A percentile compares a stretch with the other conserved stretches of the same genome.
Conservation (phyloP, 805 yeast species). For the Cyberlindnera veronae region DNA sequence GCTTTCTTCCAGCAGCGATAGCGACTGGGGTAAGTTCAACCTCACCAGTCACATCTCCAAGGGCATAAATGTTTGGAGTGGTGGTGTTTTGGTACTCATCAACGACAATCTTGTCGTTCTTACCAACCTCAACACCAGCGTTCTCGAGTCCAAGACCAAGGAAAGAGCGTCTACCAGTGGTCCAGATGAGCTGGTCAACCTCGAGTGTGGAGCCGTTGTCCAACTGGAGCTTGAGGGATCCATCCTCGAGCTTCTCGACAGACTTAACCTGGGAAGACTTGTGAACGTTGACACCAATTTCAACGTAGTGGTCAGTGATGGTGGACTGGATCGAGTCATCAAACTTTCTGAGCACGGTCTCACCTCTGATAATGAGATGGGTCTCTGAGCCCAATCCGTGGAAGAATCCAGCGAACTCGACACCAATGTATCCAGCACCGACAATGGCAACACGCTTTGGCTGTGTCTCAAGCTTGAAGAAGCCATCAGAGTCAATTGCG, state of each 20-base stretch:
- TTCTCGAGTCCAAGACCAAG: slow-evolving; percentile 72
- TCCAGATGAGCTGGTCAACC: slow-evolving; percentile 88
- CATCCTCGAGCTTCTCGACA: slow-evolving; percentile 46
- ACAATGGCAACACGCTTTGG: slow-evolving; percentile 93
- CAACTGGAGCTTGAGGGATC: slow-evolving; percentile 47
- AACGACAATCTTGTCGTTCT: slow-evolving; percentile 60
- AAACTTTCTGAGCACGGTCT: slow-evolving; percentile 83
- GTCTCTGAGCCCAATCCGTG: slow-evolving; percentile 83
- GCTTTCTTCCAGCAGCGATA: slow-evolving; percentile 94
- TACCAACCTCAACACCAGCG: slow-evolving; percentile 64
- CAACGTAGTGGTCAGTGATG: slow-evolving; percentile 74
- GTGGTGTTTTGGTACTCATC: slow-evolving; percentile 88
- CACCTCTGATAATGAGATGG: slow-evolving; percentile 86
- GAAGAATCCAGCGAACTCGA: slow-evolving; percentile 94
- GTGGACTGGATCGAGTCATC: slow-evolving; percentile 78
- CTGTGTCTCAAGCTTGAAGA: slow-evolving; percentile 74
- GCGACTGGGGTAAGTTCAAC: slow-evolving; percentile 98
- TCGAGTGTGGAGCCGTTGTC: slow-evolving; percentile 39
- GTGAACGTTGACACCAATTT: slow-evolving; percentile 79
- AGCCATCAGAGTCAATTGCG: slow-evolving; percentile 89
- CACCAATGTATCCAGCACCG: slow-evolving; percentile 98
- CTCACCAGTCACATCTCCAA: slow-evolving; percentile 93
- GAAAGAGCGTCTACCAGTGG: slow-evolving; percentile 84
- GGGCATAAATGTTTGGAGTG: slow-evolving; percentile 66
- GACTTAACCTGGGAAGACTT: slow-evolving; percentile 53